A percentile compares a stretch with the other conserved stretches of the same genome.
Evolutionary conservation across 2,329 filamentous ascomycete genomes (phyloP).

Genomic region (Sclerotiophoma versabilis): DNA sequence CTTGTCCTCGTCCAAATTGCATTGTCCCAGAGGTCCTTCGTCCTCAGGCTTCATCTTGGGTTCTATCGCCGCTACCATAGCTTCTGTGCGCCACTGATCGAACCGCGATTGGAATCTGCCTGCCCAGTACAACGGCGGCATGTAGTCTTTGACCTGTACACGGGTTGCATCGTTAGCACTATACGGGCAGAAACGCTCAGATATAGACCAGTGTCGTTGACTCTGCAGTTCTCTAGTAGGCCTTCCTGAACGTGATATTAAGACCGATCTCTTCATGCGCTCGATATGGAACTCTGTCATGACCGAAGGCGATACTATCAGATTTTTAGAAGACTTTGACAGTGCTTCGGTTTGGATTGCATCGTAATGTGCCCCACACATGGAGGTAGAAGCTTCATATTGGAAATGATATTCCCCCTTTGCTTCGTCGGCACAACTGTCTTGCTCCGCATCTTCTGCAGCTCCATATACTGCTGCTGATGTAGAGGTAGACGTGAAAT

Average conservation of each 20-base stretch:
- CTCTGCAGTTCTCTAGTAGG: background rate
- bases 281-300: background rate
- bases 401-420: background rate
- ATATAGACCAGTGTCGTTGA: slow-evolving; percentile 18
- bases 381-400: background rate
- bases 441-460: background rate
- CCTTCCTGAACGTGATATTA: background rate
- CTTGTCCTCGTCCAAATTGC: slow-evolving; percentile 35
- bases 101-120: slow-evolving; percentile 44
- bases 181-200: slow-evolving; percentile 5
- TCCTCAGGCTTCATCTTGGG: slow-evolving; percentile 10
- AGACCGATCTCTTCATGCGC: background rate
- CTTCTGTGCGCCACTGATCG: slow-evolving; percentile 46
- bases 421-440: background rate
- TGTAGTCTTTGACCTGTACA: slow-evolving; percentile 43
- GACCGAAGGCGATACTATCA: background rate
- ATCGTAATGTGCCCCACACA: background rate
- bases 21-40: slow-evolving; percentile 30
- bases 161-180: slow-evolving; percentile 29
- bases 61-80: slow-evolving; percentile 32
- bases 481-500: background rate
- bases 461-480: background rate
- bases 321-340: background rate
- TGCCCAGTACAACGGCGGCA: slow-evolving; percentile 46
- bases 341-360: background rate